Percentiles rank a stretch among this genome's conserved stretches.
Conservation (phyloP, 163 green algal species). For the Chloromonas sp. region DNA sequence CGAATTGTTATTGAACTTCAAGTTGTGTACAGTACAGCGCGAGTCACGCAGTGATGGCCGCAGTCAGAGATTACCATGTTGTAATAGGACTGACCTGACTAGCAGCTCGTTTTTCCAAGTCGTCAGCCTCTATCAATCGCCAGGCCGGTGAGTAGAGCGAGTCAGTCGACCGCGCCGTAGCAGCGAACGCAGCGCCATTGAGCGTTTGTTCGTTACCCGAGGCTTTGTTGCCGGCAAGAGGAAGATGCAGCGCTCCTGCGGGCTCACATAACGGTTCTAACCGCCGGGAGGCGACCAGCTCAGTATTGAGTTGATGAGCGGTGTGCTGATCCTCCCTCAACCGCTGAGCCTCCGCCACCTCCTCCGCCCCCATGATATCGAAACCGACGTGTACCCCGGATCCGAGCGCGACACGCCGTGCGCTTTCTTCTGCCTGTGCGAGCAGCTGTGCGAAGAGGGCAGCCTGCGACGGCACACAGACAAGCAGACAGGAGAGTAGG, state of each 20-base stretch:
- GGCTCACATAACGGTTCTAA: conserved; percentile 11
- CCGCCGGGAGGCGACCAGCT: not conserved
- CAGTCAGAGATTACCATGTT: too few relatives aligned
- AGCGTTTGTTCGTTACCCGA: not conserved
- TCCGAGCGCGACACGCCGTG: conserved; percentile 16
- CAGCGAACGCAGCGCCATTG: not conserved
- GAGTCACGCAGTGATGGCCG: too few relatives aligned
- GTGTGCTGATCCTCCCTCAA: conserved; percentile 20
- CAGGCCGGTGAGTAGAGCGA: conserved; percentile 32
- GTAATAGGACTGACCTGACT: too few relatives aligned
- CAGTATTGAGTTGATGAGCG: conserved; percentile 16
- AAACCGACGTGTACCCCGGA: conserved; percentile 25
- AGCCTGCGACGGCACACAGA: conserved; percentile 16
- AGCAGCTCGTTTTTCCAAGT: conserved; percentile 43
- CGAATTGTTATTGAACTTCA: too few relatives aligned
- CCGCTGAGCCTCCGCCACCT: conserved; percentile 22
- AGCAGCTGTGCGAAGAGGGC: conserved; percentile 42
- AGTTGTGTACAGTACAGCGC: too few relatives aligned
- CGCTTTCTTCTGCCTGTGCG: conserved; percentile 17
- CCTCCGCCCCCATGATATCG: conserved; percentile 22
- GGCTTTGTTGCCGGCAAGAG: not conserved
- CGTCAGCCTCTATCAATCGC: conserved; percentile 40
- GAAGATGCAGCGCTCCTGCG: conserved; percentile 13
- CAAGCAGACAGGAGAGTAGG: too few relatives aligned
- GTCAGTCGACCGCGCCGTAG: conserved; percentile 2